Conservation (phyloP, 805 yeast species). For the Suhomyces sp. region DNA sequence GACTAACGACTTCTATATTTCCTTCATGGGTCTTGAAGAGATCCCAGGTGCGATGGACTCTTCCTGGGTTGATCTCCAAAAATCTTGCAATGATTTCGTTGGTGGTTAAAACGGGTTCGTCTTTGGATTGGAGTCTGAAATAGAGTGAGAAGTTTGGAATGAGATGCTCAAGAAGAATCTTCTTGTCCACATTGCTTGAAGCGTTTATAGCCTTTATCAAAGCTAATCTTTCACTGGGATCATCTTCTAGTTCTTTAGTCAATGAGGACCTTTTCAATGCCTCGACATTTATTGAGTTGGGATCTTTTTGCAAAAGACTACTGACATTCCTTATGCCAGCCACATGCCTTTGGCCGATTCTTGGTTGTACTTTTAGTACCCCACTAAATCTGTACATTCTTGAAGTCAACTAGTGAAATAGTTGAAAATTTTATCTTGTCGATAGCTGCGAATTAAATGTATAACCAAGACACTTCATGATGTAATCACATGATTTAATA, state of each 20-base stretch:
- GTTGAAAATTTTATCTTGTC: too few species aligned
- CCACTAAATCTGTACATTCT: too few species aligned
- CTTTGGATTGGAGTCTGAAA: slow-evolving; percentile 6
- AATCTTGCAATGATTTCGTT: slow-evolving; percentile 18
- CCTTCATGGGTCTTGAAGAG: slow-evolving; percentile 28
- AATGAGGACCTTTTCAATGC: not conserved
- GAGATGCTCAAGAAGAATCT: slow-evolving; percentile 6
- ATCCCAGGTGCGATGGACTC: slow-evolving; percentile 52
- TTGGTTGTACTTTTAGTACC: too few species aligned
- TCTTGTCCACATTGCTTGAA: slow-evolving; percentile 9
- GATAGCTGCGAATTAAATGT: too few species aligned
- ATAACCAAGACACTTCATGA: too few species aligned
- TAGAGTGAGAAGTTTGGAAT: slow-evolving; percentile 14
- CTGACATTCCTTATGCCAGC: slow-evolving; percentile 1
- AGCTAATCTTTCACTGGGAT: slow-evolving; percentile 1
- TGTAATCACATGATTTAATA: too few species aligned
- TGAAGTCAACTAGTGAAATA: too few species aligned
- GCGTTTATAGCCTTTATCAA: slow-evolving; percentile 10
- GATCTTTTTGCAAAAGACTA: slow-evolving; percentile 5
- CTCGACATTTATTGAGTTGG: slow-evolving; percentile 9
- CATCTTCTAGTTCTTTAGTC: slow-evolving; percentile 4
- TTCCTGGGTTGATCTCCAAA: slow-evolving; percentile 49
- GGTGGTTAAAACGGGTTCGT: not conserved
- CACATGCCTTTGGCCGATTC: too few species aligned
- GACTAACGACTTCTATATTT: slow-evolving; percentile 16